phyloP scores from a whole-genome alignment of 352 stramenopile species.

The Pythium oligandrum region DNA sequence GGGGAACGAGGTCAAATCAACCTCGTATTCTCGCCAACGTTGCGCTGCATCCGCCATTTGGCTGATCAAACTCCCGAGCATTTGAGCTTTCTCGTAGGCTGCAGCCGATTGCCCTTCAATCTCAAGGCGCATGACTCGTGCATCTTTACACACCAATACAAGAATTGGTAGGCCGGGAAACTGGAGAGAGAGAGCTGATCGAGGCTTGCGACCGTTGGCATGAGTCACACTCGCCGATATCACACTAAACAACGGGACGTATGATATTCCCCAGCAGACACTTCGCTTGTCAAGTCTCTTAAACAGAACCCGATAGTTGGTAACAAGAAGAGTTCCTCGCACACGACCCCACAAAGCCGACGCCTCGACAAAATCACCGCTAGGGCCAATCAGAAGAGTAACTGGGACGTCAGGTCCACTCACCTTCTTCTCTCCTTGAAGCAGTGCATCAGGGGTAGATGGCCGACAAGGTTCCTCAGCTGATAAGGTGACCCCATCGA shows the following conservation, averaged over 20 bases:
- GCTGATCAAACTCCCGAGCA: slow-evolving; percentile 41
- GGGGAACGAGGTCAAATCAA: too few species aligned
- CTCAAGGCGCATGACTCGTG: slow-evolving; percentile 66
- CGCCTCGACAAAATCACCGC: slow-evolving; percentile 47
- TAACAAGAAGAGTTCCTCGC: slow-evolving; percentile 56
- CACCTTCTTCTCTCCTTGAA: slow-evolving; percentile 36
- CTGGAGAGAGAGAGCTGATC: slow-evolving; percentile 46
- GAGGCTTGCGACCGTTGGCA: slow-evolving; percentile 46
- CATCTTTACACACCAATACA: slow-evolving; percentile 74
- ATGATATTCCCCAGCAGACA: slow-evolving; percentile 40
- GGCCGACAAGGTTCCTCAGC: too few species aligned
- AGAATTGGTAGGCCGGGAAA: slow-evolving; percentile 51
- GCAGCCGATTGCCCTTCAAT: slow-evolving; percentile 39
- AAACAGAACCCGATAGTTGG: slow-evolving; percentile 80
- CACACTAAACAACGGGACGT: slow-evolving; percentile 76
- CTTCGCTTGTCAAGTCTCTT: slow-evolving; percentile 48
- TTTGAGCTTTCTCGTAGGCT: slow-evolving; percentile 49
- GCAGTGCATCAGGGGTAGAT: background rate
- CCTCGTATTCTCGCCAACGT: background rate
- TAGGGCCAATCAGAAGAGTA: slow-evolving; percentile 57
- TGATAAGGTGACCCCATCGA: too few species aligned
- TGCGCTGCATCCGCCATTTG: slow-evolving; percentile 57
- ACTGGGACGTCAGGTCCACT: slow-evolving; percentile 42
- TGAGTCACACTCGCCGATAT: slow-evolving; percentile 54
- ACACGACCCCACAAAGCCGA: slow-evolving; percentile 61